Base-by-base conservation (phyloP, 2,329 filamentous ascomycete species). In the Coleophoma cylindrospora region DNA sequence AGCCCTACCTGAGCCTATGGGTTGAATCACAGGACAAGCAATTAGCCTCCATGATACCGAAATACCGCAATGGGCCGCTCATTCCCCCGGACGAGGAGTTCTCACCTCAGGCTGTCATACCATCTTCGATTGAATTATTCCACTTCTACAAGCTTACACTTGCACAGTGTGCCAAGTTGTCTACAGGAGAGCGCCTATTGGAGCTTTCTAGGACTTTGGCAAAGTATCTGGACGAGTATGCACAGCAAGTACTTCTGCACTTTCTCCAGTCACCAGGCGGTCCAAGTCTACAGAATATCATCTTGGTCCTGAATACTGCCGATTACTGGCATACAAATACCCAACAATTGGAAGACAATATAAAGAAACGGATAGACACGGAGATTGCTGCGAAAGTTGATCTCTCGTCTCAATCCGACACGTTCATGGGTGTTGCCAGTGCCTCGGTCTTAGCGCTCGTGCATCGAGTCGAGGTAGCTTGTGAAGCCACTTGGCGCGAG, bases 321-420 rank as follows among this genome's bases (percentile, higher is more conserved):
- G 94, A 99, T 64, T 99, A 97, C 67, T 99, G 94, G 80, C 92
- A 96, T 64, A 83, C 83, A 22, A 97, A 95, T 32, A 94, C 91
- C 45, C 91, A 85, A 44, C 92, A 97, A 64, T 77, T 99, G 1
- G 92, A 97, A 66, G 91, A 97, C 61, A 96, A 89, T 67, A 91
- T 99, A 68, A 92, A 90, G 70, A 86, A 88, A 60, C 83, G 91
- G 10, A 91, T 99, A 55, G 94, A 97, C 56, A 76, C 81, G 43
- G 87, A 91, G 2, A 74, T 95, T 34, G 81, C 81, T 14, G 71
- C 82, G 32, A 84, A 82, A 54, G 87, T 99, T 7, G 92, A 97
- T 66, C 72, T 99, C 17, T 91, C 95, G 48, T 92, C 87, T 21
- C 94, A 97, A 67, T 90, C 91, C 0, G 94, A 99, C 68, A 84